phyloP scores from a whole-genome alignment of 345 rosid species.

The Brassica juncea region DNA sequence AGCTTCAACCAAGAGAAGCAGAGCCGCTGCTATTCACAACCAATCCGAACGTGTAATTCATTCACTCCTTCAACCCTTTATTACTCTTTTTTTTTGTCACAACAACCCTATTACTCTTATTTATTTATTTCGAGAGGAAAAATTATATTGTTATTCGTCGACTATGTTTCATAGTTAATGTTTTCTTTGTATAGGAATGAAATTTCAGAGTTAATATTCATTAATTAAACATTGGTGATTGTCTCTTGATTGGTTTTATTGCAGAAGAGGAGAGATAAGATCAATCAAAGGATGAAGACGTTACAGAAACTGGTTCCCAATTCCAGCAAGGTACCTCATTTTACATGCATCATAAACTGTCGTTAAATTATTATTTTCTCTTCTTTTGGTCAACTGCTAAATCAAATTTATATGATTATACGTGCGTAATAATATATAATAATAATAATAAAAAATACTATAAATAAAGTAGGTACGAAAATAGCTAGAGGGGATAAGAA shows the following conservation, averaged over 20 bases:
- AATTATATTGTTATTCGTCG: neutral
- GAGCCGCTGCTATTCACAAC: conserved; percentile 96
- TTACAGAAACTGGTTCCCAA: conserved; percentile 96
- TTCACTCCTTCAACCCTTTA: neutral
- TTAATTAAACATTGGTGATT: neutral
- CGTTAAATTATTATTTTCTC: neutral
- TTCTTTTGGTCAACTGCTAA: neutral
- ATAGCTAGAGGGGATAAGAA: too few species aligned
- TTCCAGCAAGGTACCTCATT: conserved; percentile 76
- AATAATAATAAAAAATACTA: too few species aligned
- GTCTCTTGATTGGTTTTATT: conserved; percentile 7
- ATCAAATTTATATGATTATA: neutral
- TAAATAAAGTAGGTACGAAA: too few species aligned
- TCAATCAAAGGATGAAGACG: conserved; percentile 94
- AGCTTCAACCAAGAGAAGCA: conserved; percentile 69
- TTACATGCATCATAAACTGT: conserved; percentile 12
- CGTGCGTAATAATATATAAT: neutral
- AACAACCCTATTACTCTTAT: neutral
- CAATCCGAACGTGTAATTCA: conserved; percentile 91
- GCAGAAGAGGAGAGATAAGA: conserved; percentile 98
- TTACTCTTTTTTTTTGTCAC: neutral
- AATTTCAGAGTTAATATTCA: neutral
- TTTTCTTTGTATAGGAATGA: neutral
- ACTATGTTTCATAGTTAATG: neutral
- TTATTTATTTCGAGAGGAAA: neutral